A percentile compares a stretch with the other conserved stretches of the same genome.
phyloP scores from a whole-genome alignment of 257 asterid genomes.

The Sherardia arvensis region DNA sequence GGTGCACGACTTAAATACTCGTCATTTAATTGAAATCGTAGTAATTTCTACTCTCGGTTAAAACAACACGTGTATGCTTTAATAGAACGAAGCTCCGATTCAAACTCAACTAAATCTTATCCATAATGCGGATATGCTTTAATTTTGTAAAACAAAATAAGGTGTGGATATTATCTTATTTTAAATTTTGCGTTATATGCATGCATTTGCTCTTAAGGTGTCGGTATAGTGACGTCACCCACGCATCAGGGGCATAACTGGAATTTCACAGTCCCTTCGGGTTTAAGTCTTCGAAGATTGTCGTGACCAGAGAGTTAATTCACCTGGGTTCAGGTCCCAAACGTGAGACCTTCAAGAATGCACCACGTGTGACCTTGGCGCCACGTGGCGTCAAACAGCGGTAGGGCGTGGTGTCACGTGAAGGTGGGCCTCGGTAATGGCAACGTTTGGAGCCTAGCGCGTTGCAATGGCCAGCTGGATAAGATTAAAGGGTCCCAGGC shows the following conservation, averaged over 20 bases:
- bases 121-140: background rate
- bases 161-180: background rate
- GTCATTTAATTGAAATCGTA: too few species aligned
- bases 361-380: slow-evolving; percentile 2
- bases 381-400: slow-evolving; percentile 4
- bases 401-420: slow-evolving; percentile 15
- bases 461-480: slow-evolving; percentile 3
- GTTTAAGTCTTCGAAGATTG: slow-evolving; percentile 3
- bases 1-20: too few species aligned
- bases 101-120: background rate
- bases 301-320: background rate
- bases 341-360: background rate
- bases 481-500: background rate
- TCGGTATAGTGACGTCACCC: background rate
- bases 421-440: slow-evolving; percentile 1
- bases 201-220: background rate
- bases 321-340: slow-evolving; percentile 13
- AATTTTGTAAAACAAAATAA: too few species aligned
- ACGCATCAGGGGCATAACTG: background rate
- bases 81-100: background rate
- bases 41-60: too few species aligned
- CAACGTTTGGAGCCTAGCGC: slow-evolving; percentile 4
- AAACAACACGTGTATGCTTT: background rate
- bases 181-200: too few species aligned
- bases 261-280: background rate